Evolutionary conservation across 306 rosid species (phyloP), one percentile per base, ranked within the genome.

Genomic region (Myrica gale): DNA sequence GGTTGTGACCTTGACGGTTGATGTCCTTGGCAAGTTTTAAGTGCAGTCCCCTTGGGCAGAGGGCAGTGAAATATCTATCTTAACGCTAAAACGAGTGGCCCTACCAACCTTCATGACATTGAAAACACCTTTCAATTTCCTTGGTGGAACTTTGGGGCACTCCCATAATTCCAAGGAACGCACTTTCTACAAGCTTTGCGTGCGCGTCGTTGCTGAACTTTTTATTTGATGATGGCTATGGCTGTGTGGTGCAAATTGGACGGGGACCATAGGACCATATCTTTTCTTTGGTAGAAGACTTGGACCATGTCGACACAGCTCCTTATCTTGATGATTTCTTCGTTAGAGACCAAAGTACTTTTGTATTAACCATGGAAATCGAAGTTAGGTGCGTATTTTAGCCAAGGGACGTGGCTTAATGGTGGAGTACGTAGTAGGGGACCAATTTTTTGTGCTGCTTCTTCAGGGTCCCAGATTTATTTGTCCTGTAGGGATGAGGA

Each of bases 251-350:
- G 71, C 53, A 48, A 11, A 2, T 9, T 9, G 4, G 71, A 63
- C 54, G 52, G 58, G 46, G 43, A 65, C 9, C 41, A 74, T 2
- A 32, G 37, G 0, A 32, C 37, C 37, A 2, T 32, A 32, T 32
- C 37, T 32, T 32, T 32, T 32, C 37, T 32, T 32, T 32, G 37
- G 37, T 2, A 32, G 37, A 32, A 32, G 37, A 32, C 32, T 26
- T 26, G 80, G 80, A 32, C 63, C 68, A 57, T 47, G 43, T 69
- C 55, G 72, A 53, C 53, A 60, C 74, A 74, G 52, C 80, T 69
- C 61, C 16, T 26, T 4, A 57, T 21, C 54, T 82, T 78, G 76
- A 53, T 45, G 47, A 44, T 55, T 74, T 62, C 21, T 68, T 21
- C 13, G 72, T 42, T 42, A 19, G 42, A 69, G 15, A 69, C 57